Evolutionary conservation across 2,329 filamentous ascomycete genomes (phyloP).

Genomic region (Microcyclosporella mali): DNA sequence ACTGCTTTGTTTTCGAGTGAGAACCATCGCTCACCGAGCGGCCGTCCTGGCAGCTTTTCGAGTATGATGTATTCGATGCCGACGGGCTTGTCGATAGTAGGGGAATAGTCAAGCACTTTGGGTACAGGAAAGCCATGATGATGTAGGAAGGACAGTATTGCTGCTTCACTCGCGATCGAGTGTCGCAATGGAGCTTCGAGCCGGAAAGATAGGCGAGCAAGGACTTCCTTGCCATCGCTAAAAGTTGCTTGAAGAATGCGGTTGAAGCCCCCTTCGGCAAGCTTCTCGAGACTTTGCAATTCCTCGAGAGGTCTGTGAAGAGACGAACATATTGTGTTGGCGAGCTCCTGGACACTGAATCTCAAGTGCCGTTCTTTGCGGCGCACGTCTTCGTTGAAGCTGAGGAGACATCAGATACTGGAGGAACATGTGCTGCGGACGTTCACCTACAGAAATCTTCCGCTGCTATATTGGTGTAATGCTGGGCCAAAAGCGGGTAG

Average conservation of each 20-base stretch:
- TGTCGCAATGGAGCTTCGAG: conserved; percentile 1
- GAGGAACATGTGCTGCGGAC: no score
- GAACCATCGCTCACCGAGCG: conserved; percentile 15
- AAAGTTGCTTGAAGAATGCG: conserved; percentile 24
- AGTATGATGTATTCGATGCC: conserved; percentile 15
- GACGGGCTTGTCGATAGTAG: conserved; percentile 8
- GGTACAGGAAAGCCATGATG: conserved; percentile 10
- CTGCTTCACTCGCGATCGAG: conserved; percentile 15
- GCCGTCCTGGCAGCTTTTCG: conserved; percentile 8
- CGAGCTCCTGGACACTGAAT: conserved; percentile 2
- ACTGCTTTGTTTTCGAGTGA: conserved; percentile 5
- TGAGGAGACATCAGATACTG: no score
- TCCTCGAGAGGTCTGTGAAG: background rate
- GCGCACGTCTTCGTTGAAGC: conserved; percentile 4
- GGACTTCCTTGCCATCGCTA: conserved; percentile 7
- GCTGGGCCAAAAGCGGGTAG: background rate
- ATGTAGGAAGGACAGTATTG: conserved; percentile 13
- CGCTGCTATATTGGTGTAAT: background rate
- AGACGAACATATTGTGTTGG: background rate
- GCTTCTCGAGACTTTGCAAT: conserved; percentile 23
- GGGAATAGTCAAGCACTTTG: conserved; percentile 10
- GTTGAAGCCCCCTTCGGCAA: conserved; percentile 35
- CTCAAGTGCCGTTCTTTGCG: background rate
- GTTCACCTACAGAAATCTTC: background rate
- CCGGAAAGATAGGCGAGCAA: background rate